Base-by-base conservation (phyloP, 495 filamentous ascomycete genomes). In the Penicillium samsonianum region DNA sequence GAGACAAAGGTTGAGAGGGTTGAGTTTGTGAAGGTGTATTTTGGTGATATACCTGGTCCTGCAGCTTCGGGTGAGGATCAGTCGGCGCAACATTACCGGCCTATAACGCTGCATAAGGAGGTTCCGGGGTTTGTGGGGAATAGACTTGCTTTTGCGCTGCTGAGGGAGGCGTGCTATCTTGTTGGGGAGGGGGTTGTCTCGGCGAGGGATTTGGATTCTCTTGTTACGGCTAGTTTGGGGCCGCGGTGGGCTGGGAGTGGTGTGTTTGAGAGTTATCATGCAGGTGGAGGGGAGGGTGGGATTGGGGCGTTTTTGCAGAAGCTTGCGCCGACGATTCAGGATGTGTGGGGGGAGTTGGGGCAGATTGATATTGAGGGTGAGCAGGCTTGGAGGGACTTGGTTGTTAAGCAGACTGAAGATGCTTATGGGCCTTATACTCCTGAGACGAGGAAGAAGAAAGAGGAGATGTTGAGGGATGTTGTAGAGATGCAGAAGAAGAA, bases 241-340 rank as follows among this genome's bases (percentile, higher is more conserved):
- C 78, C 82, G 0, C 58, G 83, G 49, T 86, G 84, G 84, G 76
- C 79, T 9, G 75, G 82, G 12, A 78, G 78, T 55, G 82, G 83
- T 9, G 77, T 82, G 8, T 85, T 87, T 65, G 82, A 80, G 62
- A 82, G 81, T 50, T 86, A 86, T 65, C 80, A 82, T 69, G 79
- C 82, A 41, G 83, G 82, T 17, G 83, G 84, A 40, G 82, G 84
- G 14, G 74, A 74, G 40, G 78, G 75, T 9, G 82, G 81, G 3
- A 71, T 85, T 63, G 64, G 69, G n/a, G 77, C 72, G 4, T 84
- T 86, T 60, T 73, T 85, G 57, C 68, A 77, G 43, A 85, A 86
- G 57, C 72, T 86, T 63, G 81, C 79, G 20, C 71, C 73, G 11
- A 85, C 83, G 7, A 74, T 84, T 57, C 75, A 81, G 59, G 73